These are phyloP conservation scores for Aspergillus unguis DNA, from an alignment of 2,329 filamentous ascomycete species.

Conservation along the genomic window DNA sequence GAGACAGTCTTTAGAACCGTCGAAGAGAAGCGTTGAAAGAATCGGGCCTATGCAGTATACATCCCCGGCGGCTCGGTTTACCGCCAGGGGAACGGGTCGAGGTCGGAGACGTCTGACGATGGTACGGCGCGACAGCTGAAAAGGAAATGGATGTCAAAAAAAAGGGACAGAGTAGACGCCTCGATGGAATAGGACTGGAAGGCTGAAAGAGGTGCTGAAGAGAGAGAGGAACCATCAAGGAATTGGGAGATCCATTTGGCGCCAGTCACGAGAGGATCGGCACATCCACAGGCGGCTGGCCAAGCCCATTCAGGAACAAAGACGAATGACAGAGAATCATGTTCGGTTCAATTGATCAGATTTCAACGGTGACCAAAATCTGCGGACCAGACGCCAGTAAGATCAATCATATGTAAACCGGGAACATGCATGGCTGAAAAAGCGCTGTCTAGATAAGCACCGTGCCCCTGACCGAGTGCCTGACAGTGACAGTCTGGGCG, in stretches of 20 bases:
- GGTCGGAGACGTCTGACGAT: background rate
- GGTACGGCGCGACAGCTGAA: background rate
- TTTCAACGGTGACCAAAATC: too few relatives aligned
- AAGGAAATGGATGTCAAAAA: background rate
- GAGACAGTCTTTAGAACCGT: conserved; percentile 4
- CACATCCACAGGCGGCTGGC: conserved; percentile 6
- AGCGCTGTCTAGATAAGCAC: background rate
- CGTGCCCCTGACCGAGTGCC: background rate
- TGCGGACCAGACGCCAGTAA: too few relatives aligned
- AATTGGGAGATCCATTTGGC: conserved; percentile 1
- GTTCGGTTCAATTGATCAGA: too few relatives aligned
- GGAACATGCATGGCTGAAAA: too few relatives aligned
- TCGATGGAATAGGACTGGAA: background rate
- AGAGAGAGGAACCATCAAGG: background rate
- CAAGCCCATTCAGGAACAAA: background rate
- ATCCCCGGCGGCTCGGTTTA: conserved; percentile 14
- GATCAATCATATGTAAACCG: too few relatives aligned
- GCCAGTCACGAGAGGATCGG: conserved; percentile 11
- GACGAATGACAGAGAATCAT: background rate
- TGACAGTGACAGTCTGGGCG: background rate
- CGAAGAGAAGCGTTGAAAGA: background rate
- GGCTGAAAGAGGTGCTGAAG: background rate
- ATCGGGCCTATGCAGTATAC: conserved; percentile 15
- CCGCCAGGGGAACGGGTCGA: conserved; percentile 1
- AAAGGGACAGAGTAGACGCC: too few relatives aligned